These are phyloP conservation scores for Onygenales sp. DNA, from an alignment of 2,329 filamentous ascomycete species.

Conservation along the genomic window DNA sequence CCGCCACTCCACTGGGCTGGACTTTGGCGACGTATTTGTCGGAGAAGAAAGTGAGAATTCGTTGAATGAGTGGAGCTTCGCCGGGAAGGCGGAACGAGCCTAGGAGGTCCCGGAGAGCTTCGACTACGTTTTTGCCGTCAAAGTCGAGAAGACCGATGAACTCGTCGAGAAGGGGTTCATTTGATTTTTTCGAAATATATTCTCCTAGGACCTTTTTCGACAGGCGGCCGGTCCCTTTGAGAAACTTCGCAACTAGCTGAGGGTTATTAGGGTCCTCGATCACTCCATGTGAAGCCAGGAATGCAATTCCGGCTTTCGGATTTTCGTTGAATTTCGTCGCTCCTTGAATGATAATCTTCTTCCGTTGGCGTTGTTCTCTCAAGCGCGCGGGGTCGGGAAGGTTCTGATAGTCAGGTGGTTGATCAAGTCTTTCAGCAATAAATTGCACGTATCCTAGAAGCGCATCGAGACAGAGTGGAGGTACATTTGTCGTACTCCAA, in stretches of 20 bases:
- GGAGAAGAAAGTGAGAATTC: constrained; percentile 79
- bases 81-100: constrained; percentile 90
- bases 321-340: constrained; percentile 91
- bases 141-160: constrained; percentile 90
- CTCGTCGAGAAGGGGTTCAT: constrained; percentile 72
- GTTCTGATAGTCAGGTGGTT: constrained; percentile 54
- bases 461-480: constrained; percentile 86
- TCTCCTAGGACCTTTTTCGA: constrained; percentile 89
- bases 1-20: constrained; percentile 63
- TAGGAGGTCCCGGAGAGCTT: constrained; percentile 77
- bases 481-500: constrained; percentile 98
- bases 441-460: constrained; percentile 86
- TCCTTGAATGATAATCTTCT: constrained; percentile 81
- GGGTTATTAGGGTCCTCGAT: constrained; percentile 68
- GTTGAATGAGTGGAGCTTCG: constrained; percentile 84
- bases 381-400: constrained; percentile 58
- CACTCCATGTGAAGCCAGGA: constrained; percentile 74
- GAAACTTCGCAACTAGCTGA: constrained; percentile 69
- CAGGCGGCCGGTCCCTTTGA: constrained; percentile 77
- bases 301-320: constrained; percentile 80
- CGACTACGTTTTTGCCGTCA: constrained; percentile 72
- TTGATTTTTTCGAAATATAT: constrained; percentile 82
- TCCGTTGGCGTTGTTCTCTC: constrained; percentile 63
- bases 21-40: constrained; percentile 70
- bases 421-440: constrained; percentile 74